These are phyloP conservation scores for Capronia epimyces DNA, from an alignment of 2,329 filamentous ascomycete genomes.

Conservation along the genomic window DNA sequence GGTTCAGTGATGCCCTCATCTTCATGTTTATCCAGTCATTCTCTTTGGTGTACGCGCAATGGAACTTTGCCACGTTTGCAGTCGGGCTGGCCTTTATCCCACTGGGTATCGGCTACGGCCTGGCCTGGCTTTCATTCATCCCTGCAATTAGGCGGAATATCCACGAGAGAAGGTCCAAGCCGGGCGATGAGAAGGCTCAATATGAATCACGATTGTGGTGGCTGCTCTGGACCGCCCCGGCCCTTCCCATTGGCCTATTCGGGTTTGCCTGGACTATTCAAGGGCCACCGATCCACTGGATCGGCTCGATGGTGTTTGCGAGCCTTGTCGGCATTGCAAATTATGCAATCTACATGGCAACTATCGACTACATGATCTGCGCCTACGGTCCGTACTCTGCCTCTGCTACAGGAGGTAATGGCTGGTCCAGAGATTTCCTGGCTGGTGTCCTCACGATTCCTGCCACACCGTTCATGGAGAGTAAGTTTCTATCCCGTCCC, in stretches of 20 bases:
- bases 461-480: constrained; percentile 48
- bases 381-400: constrained; percentile 62
- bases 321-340: constrained; percentile 60
- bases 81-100: constrained; percentile 53
- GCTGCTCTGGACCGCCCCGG: constrained; percentile 55
- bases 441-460: constrained; percentile 60
- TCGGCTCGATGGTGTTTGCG: constrained; percentile 56
- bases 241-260: constrained; percentile 57
- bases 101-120: constrained; percentile 53
- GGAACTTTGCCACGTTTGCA: constrained; percentile 49
- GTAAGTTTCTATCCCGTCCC: constrained; percentile 30
- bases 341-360: constrained; percentile 59
- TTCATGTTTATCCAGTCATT: constrained; percentile 63
- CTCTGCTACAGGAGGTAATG: constrained; percentile 62
- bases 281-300: constrained; percentile 56
- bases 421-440: constrained; percentile 60
- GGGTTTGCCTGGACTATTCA: constrained; percentile 58
- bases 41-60: constrained; percentile 54
- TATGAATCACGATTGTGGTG: constrained; percentile 60
- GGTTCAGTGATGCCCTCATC: constrained; percentile 60
- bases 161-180: constrained; percentile 42
- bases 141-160: constrained; percentile 50
- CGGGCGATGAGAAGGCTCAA: constrained; percentile 52
- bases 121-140: constrained; percentile 55
- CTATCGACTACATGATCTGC: constrained; percentile 60